Percentiles rank a stretch among this genome's conserved stretches.
Conservation (phyloP, 495 filamentous ascomycete species). For the Aspergillus cristatus region DNA sequence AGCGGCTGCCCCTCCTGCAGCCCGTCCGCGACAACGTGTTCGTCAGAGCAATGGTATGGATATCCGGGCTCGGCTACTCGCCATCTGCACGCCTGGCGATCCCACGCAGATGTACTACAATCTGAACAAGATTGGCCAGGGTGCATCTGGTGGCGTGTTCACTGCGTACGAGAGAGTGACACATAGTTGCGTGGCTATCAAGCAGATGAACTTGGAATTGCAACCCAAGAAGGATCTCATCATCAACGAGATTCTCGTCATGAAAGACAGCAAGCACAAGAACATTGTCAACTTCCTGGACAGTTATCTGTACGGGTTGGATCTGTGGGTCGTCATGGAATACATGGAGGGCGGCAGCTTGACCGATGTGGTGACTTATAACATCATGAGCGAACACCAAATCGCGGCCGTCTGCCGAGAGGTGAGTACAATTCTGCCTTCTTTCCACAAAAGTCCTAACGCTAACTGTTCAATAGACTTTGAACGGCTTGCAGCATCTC, state of each 20-base stretch:
- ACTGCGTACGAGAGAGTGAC: slow-evolving; percentile 79
- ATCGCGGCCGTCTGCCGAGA: slow-evolving; percentile 94
- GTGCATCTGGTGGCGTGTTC: slow-evolving; percentile 91
- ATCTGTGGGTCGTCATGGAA: slow-evolving; percentile 99
- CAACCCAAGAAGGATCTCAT: slow-evolving; percentile 99
- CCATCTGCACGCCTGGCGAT: slow-evolving; percentile 83
- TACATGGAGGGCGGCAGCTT: slow-evolving; percentile 98
- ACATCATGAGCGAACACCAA: slow-evolving; percentile 96
- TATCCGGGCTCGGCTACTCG: slow-evolving; percentile 70
- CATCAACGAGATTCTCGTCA: slow-evolving; percentile 97
- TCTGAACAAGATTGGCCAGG: slow-evolving; percentile 93
- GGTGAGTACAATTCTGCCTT: slow-evolving; percentile 36
- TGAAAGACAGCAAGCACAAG: slow-evolving; percentile 97
- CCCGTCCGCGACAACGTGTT: slow-evolving; percentile 66
- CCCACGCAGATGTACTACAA: slow-evolving; percentile 79
- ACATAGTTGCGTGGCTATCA: slow-evolving; percentile 90
- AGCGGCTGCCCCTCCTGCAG: slow-evolving; percentile 32
- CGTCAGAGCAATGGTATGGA: slow-evolving; percentile 70
- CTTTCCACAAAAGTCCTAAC: slow-evolving; percentile 1
- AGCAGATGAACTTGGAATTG: slow-evolving; percentile 98
- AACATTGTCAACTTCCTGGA: slow-evolving; percentile 99
- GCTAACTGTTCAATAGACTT: slow-evolving; percentile 41
- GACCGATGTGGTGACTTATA: slow-evolving; percentile 97
- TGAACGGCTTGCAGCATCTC: slow-evolving; percentile 86
- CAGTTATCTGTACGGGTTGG: slow-evolving; percentile 78